Conservation (phyloP, 2,329 filamentous ascomycete genomes). For the Verticillium nonalfalfae region DNA sequence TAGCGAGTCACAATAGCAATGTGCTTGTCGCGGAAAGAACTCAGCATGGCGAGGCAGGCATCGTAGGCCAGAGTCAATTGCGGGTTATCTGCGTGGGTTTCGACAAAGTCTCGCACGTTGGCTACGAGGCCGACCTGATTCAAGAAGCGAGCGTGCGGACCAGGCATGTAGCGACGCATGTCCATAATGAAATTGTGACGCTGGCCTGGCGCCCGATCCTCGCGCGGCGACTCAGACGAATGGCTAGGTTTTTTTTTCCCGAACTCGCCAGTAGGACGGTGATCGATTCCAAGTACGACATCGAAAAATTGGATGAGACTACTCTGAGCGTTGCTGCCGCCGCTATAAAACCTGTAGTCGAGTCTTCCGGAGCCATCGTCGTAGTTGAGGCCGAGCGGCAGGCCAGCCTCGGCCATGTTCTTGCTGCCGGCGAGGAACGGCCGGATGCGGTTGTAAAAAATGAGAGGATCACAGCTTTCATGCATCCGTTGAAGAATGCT, state of each 20-base stretch:
- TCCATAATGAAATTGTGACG: constrained; percentile 89
- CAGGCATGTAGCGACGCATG: constrained; percentile 97
- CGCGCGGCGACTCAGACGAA: constrained; percentile 35
- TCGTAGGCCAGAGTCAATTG: constrained; percentile 79
- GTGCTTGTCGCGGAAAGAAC: constrained; percentile 79
- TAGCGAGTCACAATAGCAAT: constrained; percentile 95
- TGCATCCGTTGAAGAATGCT: constrained; percentile 81
- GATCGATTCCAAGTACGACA: constrained; percentile 80
- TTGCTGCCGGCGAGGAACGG: constrained; percentile 94
- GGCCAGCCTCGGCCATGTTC: constrained; percentile 92
- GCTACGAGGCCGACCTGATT: constrained; percentile 71
- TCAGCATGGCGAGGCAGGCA: constrained; percentile 69
- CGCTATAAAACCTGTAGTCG: constrained; percentile 77
- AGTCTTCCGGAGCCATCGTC: constrained; percentile 67
- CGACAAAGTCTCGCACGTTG: constrained; percentile 83
- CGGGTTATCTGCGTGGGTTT: constrained; percentile 51
- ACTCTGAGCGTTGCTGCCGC: constrained; percentile 94
- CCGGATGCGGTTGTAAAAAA: constrained; percentile 95
- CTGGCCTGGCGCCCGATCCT: constrained; percentile 27
- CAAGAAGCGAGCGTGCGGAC: constrained; percentile 82
- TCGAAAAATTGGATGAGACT: constrained; percentile 98
- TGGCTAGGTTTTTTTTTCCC: constrained; percentile 35
- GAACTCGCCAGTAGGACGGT: constrained; percentile 79
- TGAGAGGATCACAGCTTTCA: constrained; percentile 86
- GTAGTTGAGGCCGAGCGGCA: constrained; percentile 83